Evolutionary conservation across 2,329 filamentous ascomycete genomes (phyloP).

Genomic region (Xylariales sp.): DNA sequence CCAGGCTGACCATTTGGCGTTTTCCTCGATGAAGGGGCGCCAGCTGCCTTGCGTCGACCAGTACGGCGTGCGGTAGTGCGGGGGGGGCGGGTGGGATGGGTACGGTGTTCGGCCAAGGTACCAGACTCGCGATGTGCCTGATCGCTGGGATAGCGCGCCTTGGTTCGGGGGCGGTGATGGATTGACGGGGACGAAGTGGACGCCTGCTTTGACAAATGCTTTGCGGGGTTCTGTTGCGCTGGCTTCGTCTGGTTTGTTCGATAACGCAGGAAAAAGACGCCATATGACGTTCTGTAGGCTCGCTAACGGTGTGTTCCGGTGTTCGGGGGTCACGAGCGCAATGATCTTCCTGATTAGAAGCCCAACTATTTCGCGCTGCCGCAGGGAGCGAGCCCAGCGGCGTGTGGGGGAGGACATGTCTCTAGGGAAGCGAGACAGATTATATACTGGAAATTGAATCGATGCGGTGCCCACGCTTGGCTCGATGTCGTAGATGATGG

Average conservation of each 20-base stretch:
- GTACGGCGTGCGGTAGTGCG: conserved; percentile 42
- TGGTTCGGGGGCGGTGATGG: conserved; percentile 11
- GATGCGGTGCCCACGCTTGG: conserved; percentile 61
- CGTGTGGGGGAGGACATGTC: conserved; percentile 40
- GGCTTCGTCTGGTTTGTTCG: conserved; percentile 34
- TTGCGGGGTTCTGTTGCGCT: conserved; percentile 46
- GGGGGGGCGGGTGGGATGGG: conserved; percentile 53
- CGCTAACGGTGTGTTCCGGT: conserved; percentile 55
- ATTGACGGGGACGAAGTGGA: conserved; percentile 59
- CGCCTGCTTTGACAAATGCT: conserved; percentile 62
- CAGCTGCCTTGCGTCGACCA: conserved; percentile 30
- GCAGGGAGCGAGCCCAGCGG: conserved; percentile 48
- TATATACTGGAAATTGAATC: conserved; percentile 58
- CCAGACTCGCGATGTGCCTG: conserved; percentile 49
- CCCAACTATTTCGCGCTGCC: conserved; percentile 58
- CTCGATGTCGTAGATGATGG: conserved; percentile 60
- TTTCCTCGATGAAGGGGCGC: background rate
- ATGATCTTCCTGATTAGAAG: conserved; percentile 62
- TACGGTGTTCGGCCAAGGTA: conserved; percentile 61
- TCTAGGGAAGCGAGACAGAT: conserved; percentile 37
- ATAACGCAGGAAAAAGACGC: conserved; percentile 62
- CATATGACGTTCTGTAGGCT: conserved; percentile 60
- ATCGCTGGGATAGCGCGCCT: background rate
- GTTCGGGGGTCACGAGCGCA: conserved; percentile 62
- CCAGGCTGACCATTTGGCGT: conserved; percentile 48